phyloP scores from a whole-genome alignment of 2,329 filamentous ascomycete genomes.

The Botryotinia globosa region DNA sequence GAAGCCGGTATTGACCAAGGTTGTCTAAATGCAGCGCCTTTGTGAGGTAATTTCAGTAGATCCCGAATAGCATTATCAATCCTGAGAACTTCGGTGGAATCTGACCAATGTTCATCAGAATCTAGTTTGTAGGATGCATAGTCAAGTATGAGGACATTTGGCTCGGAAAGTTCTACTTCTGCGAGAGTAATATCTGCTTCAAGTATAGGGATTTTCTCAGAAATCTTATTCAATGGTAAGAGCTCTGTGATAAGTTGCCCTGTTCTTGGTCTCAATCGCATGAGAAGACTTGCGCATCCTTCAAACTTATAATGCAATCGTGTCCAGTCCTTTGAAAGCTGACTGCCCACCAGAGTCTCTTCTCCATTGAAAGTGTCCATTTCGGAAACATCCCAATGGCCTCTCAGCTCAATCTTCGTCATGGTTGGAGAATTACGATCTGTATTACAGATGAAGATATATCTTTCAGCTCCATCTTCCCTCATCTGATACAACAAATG shows the following conservation, averaged over 20 bases:
- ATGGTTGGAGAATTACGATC: constrained; percentile 29
- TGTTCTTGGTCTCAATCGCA: constrained; percentile 28
- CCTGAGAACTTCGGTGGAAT: constrained; percentile 32
- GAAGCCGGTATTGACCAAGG: constrained; percentile 33
- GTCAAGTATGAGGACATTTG: constrained; percentile 38
- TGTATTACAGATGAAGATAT: constrained; percentile 39
- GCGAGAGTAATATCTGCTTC: constrained; percentile 18
- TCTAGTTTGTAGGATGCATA: constrained; percentile 35
- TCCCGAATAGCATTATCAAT: constrained; percentile 37
- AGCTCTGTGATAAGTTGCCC: background rate
- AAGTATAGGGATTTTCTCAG: background rate
- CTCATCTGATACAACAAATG: constrained; percentile 38
- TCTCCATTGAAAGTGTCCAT: constrained; percentile 36
- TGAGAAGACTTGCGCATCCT: constrained; percentile 36
- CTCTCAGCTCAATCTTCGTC: constrained; percentile 32
- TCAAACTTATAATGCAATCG: constrained; percentile 34
- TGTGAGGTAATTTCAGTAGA: constrained; percentile 31
- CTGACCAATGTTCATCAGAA: constrained; percentile 27
- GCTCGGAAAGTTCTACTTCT: constrained; percentile 33
- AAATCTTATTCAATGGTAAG: background rate
- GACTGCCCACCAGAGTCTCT: constrained; percentile 17
- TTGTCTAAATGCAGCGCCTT: constrained; percentile 35
- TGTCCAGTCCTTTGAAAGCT: constrained; percentile 29
- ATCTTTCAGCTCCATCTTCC: constrained; percentile 34
- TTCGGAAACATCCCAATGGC: constrained; percentile 33